phyloP scores from a whole-genome alignment of 371 early-diverging fungal species.

The Mortierella sp. region DNA sequence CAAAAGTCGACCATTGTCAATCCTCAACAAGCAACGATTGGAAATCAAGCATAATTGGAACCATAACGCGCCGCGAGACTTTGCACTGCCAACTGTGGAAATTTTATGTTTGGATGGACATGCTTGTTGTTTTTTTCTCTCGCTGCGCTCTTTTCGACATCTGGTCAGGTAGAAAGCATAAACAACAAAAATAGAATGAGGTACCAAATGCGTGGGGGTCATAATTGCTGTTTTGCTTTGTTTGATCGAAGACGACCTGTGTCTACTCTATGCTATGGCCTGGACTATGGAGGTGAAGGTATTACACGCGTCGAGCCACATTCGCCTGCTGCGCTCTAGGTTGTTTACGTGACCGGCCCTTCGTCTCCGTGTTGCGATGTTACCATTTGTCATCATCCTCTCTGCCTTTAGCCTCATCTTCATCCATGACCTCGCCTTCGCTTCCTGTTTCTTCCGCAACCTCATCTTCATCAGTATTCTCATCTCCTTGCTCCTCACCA shows the following conservation, averaged over 20 bases:
- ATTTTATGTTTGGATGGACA: too few species aligned
- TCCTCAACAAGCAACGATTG: neutral
- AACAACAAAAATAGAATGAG: too few species aligned
- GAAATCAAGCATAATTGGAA: too few species aligned
- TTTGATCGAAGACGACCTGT: too few species aligned
- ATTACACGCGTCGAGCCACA: too few species aligned
- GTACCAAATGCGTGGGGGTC: too few species aligned
- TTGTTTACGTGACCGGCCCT: neutral
- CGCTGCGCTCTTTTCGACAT: too few species aligned
- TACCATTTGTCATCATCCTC: slow-evolving; percentile 67
- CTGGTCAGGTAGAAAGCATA: too few species aligned
- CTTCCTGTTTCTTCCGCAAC: slow-evolving; percentile 70
- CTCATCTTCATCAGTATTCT: slow-evolving; percentile 40
- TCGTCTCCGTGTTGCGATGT: neutral
- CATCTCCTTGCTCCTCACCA: neutral
- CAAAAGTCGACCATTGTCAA: slow-evolving; percentile 50
- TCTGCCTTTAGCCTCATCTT: slow-evolving; percentile 78
- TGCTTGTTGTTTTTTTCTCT: too few species aligned
- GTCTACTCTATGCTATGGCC: too few species aligned
- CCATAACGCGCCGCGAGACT: neutral
- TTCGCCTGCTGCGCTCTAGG: neutral
- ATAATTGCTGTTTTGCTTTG: too few species aligned
- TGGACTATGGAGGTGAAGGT: too few species aligned
- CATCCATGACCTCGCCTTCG: slow-evolving; percentile 76
- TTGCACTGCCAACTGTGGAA: neutral